Evolutionary conservation across 2,329 filamentous ascomycete genomes (phyloP).

Genomic region (Paecilomyces variotii): DNA sequence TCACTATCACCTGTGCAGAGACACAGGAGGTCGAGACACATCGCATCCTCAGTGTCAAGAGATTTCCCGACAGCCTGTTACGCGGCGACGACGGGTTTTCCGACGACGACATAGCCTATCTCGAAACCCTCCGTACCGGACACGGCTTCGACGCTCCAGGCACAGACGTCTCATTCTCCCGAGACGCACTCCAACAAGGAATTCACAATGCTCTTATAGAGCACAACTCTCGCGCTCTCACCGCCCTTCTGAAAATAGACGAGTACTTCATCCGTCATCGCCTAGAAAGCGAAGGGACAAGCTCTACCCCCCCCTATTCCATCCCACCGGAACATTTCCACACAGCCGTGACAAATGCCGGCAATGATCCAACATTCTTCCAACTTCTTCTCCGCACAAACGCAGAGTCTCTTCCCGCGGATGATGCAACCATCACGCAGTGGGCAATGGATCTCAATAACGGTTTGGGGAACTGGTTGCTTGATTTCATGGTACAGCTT

Average conservation of each 20-base stretch:
- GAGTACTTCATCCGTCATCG: constrained; percentile 19
- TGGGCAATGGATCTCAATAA: constrained; percentile 25
- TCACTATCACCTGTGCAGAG: constrained; percentile 12
- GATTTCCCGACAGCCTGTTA: constrained; percentile 24
- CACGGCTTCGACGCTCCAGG: constrained; percentile 14
- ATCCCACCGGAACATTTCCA: constrained; percentile 28
- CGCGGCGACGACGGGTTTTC: constrained; percentile 23
- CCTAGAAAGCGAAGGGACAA: neutral
- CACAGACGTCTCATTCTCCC: constrained; percentile 19
- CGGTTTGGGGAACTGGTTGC: constrained; percentile 26
- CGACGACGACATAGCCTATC: constrained; percentile 19
- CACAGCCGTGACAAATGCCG: constrained; percentile 18
- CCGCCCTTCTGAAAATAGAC: constrained; percentile 31
- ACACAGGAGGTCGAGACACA: constrained; percentile 4
- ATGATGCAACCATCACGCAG: constrained; percentile 27
- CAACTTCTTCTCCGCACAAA: constrained; percentile 27
- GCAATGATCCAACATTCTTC: constrained; percentile 19
- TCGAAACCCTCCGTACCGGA: constrained; percentile 29
- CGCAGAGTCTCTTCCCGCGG: constrained; percentile 29
- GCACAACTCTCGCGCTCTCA: constrained; percentile 22
- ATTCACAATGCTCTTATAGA: constrained; percentile 31
- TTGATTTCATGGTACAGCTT: constrained; percentile 25
- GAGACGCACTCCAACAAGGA: constrained; percentile 28
- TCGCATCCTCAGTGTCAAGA: constrained; percentile 12
- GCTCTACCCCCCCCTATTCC: neutral